A percentile compares a stretch with the other conserved stretches of the same genome.
phyloP scores from a whole-genome alignment of 164 flowering plant species.

The Stephania japonica region DNA sequence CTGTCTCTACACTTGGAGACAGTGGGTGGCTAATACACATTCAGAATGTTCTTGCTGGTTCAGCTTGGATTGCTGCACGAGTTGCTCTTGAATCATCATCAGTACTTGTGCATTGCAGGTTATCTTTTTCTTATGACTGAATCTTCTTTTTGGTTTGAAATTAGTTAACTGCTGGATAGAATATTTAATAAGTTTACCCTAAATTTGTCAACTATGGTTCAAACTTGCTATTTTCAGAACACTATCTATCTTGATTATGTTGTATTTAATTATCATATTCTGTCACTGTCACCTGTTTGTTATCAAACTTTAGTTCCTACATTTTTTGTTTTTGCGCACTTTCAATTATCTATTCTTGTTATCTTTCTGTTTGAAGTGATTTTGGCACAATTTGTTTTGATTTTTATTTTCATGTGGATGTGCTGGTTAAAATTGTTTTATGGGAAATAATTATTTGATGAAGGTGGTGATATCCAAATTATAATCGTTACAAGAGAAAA shows the following conservation, averaged over 20 bases:
- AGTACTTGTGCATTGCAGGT: slow-evolving; percentile 99
- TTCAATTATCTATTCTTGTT: not conserved
- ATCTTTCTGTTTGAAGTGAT: not conserved
- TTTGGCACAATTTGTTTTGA: not conserved
- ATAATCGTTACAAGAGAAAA: not conserved
- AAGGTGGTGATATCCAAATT: not conserved
- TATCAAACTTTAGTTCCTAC: not conserved
- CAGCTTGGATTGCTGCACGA: slow-evolving; percentile 99
- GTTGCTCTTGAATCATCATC: slow-evolving; percentile 85
- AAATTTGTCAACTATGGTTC: not conserved
- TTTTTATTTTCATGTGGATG: too few relatives aligned
- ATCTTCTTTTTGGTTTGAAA: not conserved
- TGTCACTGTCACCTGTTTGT: not conserved
- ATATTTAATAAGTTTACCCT: not conserved
- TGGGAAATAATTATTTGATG: not conserved
- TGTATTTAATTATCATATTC: not conserved
- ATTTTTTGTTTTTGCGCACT: not conserved
- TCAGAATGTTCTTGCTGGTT: slow-evolving; percentile 90
- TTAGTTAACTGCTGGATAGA: not conserved
- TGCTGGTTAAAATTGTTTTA: not conserved
- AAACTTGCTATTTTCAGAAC: not conserved
- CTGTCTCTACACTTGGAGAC: slow-evolving; percentile 96
- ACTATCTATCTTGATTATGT: not conserved
- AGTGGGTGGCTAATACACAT: slow-evolving; percentile 97
- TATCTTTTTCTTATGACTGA: not conserved